Base-by-base conservation (phyloP, 2,329 filamentous ascomycete genomes). In the Pleurostoma richardsiae region DNA sequence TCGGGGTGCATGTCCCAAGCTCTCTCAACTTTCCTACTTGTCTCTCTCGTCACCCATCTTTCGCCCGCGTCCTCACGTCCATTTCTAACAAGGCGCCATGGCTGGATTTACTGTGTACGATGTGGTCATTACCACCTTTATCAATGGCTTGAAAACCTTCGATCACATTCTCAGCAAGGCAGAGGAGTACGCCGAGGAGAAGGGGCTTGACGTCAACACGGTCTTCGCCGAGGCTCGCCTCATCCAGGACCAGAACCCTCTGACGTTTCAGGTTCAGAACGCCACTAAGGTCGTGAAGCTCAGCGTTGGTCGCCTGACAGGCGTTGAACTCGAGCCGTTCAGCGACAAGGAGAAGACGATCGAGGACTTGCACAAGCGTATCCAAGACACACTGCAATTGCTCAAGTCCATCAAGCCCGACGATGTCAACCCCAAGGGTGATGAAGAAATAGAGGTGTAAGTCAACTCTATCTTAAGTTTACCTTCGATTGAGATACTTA, bases 181-280 rank as follows among this genome's bases (percentile, higher is more conserved):
- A 31, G 50, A 54, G 42, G 43, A 53, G 36, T 50, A 60, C 43
- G 53, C 56, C 46, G 49, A 54, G 27, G 49, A 49, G 11, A 54
- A 54, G 38, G 49, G 51, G 7, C 39, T 62, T 42, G 54, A 62
- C 19, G 55, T 50, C 39, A 50, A 59, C 47, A 53, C 50, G 28
- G 52, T 50, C 10, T 62, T 58, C 49, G 52, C 56, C 41, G 47
- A 58, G 39, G 57, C 61, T 6, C 58, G 59, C 6, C 56, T 67
- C 3, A 51, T 63, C 31, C 56, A 61, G 6, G 63, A 66, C 52
- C 59, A 61, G 52, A 45, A 53, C n/a, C 64, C 63, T 6, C 52
- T 67, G 29, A 53, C 52, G 11, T 66, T 67, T 52, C 62, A 66
- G 48, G 57, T 66, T 6, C 59, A 65, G 30, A 62, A 58, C 46